Percentiles rank a stretch among this genome's conserved stretches.
phyloP scores from a whole-genome alignment of 2,329 filamentous ascomycete genomes.

The Ascochyta rabiei region DNA sequence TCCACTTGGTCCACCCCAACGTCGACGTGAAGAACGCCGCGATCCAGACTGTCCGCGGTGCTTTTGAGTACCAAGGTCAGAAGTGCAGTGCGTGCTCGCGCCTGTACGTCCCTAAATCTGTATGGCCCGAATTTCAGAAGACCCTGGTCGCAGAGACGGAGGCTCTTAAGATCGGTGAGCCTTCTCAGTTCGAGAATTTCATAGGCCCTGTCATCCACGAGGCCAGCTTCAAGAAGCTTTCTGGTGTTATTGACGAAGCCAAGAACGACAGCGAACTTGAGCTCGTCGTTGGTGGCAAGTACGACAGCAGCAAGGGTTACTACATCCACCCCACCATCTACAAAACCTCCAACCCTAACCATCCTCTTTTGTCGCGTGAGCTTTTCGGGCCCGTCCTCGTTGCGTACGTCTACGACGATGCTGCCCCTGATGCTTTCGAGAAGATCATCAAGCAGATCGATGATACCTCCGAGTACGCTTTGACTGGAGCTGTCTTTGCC shows the following conservation, averaged over 20 bases:
- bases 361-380: constrained; percentile 77
- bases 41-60: constrained; percentile 81
- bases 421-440: constrained; percentile 61
- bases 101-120: constrained; percentile 75
- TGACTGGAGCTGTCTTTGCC: constrained; percentile 79
- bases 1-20: constrained; percentile 79
- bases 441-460: constrained; percentile 70
- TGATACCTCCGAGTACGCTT: constrained; percentile 74
- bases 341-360: constrained; percentile 72
- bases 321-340: constrained; percentile 87
- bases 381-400: constrained; percentile 82
- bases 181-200: constrained; percentile 76
- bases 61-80: constrained; percentile 90
- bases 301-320: constrained; percentile 80
- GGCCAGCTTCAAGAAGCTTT: constrained; percentile 79
- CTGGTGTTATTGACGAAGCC: constrained; percentile 77
- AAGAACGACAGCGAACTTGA: constrained; percentile 75
- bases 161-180: constrained; percentile 72
- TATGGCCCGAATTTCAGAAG: constrained; percentile 74
- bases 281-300: constrained; percentile 75
- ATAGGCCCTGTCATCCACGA: constrained; percentile 87
- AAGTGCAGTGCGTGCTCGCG: constrained; percentile 89
- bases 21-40: constrained; percentile 81
- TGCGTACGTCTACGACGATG: constrained; percentile 79
- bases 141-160: constrained; percentile 71